A percentile compares a stretch with the other conserved stretches of the same genome.
phyloP scores from a whole-genome alignment of 306 rosid genomes.

The Alnus rubra region DNA sequence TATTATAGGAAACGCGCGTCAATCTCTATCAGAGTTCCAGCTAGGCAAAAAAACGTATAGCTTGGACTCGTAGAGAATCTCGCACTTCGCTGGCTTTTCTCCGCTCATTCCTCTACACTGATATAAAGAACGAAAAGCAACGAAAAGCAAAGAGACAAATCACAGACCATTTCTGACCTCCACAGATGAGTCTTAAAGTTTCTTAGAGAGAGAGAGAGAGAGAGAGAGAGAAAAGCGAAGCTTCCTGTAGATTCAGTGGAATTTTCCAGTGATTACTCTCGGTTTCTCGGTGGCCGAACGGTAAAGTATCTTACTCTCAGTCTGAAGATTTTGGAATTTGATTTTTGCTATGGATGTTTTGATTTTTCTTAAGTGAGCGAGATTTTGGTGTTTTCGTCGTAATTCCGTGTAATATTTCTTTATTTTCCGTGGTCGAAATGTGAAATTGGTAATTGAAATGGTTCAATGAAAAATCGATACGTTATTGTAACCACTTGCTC shows the following conservation, averaged over 20 bases:
- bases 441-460: background rate
- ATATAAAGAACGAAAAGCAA: constrained; percentile 7
- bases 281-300: constrained; percentile 23
- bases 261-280: constrained; percentile 12
- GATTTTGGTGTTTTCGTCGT: background rate
- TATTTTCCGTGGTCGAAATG: constrained; percentile 16
- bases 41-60: constrained; percentile 40
- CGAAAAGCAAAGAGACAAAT: constrained; percentile 36
- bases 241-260: constrained; percentile 33
- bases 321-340: background rate
- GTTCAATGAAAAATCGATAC: background rate
- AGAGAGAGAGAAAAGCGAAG: constrained; percentile 19
- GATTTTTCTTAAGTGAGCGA: background rate
- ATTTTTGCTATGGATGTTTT: background rate
- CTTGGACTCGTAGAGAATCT: constrained; percentile 36
- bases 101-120: background rate
- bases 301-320: constrained; percentile 34
- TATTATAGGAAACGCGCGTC: constrained; percentile 22
- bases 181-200: constrained; percentile 16
- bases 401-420: background rate
- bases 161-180: constrained; percentile 25
- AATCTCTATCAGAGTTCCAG: constrained; percentile 35
- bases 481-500: background rate
- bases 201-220: background rate
- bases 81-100: background rate